Conservation (phyloP, 495 filamentous ascomycete genomes). For the Neurospora sp. region DNA sequence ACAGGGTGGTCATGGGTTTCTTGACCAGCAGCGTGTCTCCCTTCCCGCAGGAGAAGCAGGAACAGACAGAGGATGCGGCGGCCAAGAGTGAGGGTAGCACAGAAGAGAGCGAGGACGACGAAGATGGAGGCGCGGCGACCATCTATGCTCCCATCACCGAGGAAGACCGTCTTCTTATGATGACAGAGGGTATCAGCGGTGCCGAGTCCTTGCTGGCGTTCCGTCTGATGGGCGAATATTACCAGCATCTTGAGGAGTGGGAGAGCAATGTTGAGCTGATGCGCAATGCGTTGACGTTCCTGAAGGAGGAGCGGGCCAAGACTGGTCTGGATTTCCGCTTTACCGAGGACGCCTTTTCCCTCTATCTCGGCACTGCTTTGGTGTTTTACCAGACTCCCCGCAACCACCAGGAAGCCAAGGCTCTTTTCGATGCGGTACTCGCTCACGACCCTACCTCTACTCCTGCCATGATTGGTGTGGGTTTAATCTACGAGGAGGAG, state of each 20-base stretch:
- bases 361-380: constrained; percentile 69
- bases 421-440: constrained; percentile 71
- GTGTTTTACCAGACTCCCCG: constrained; percentile 83
- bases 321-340: constrained; percentile 58
- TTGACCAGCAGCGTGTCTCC: constrained; percentile 77
- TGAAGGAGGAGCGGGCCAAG: constrained; percentile 48
- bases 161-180: constrained; percentile 66
- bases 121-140: constrained; percentile 39
- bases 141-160: constrained; percentile 43
- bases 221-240: constrained; percentile 75
- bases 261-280: constrained; percentile 71
- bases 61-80: constrained; percentile 14
- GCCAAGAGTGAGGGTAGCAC: neutral
- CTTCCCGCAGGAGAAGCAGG: constrained; percentile 44
- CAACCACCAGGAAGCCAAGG: constrained; percentile 77
- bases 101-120: constrained; percentile 38
- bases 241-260: constrained; percentile 76
- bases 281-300: constrained; percentile 55
- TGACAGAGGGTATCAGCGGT: constrained; percentile 71
- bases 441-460: constrained; percentile 61
- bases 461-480: constrained; percentile 76
- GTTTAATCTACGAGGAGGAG: constrained; percentile 84
- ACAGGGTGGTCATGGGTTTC: constrained; percentile 70
- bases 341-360: constrained; percentile 60
- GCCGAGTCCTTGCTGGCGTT: constrained; percentile 74